Base-by-base conservation (phyloP, 225 moss, liverwort and hornwort species). In the Lunularia cruciata region DNA sequence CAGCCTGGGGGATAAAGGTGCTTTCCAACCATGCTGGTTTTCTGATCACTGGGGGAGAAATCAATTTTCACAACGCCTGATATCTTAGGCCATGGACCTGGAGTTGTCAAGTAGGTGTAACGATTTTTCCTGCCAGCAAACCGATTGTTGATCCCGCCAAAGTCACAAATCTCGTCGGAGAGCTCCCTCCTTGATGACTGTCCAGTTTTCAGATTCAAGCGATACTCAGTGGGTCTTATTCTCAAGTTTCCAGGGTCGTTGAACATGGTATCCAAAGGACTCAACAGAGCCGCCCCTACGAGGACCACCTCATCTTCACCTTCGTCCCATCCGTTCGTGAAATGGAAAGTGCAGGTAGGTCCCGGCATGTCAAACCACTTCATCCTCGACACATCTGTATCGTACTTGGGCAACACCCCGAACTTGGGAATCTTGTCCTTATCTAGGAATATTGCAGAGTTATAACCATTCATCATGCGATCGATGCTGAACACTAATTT, bases 311-410 rank as follows among this genome's bases (percentile, higher is more conserved):
- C 70, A 20, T 76, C 52, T 5, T 14, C 47, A 8, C 68, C 75
- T 18, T 76, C 76, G 48, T 76, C 76, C 76, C 76, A 76, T 4
- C 68, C 63, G 22, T 76, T 76, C 42, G 63, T 3, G 46, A 61
- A 76, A 31, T 76, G 76, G 28, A 70, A 59, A n/a, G n/a, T n/a
- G 31, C 63, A 76, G 43, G 48, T 16, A 8, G 31, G 22, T 14
- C 55, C 70, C 2, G 76, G 76, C 23, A 22, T 31, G 0, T 57
- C 40, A 54, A 76, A 70, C 76, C 76, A 76, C 12, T 63, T 54
- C 42, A 76, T 55, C 15, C 22, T 25, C 38, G 63, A 63, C 22
- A 37, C 61, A 31, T 62, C 46, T 8, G 70, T 63, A 13, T 51
- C 70, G 30, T 70, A 64, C 47, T 76, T 76, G 26, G 63, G 63